These are phyloP conservation scores for Penicillium daleae DNA, from an alignment of 495 filamentous ascomycete genomes.

Conservation along the genomic window DNA sequence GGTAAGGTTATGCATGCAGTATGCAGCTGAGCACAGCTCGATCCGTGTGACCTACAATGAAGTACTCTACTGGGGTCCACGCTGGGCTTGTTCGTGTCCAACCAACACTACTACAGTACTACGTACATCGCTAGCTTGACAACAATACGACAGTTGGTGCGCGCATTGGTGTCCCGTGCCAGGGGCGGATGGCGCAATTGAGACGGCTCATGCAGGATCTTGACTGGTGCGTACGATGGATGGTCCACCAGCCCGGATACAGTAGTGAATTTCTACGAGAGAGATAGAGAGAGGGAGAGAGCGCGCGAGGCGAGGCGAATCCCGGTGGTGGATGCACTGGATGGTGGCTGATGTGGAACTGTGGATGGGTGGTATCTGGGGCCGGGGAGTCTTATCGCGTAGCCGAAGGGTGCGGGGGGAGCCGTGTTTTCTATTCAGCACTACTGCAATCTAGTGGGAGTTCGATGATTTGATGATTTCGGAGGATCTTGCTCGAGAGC, in stretches of 20 bases:
- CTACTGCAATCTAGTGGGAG: not conserved
- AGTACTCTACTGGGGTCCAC: not conserved
- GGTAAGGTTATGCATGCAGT: constrained; percentile 7
- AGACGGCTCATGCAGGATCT: not conserved
- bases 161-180: constrained; percentile 1
- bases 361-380: constrained; percentile 1
- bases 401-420: constrained; percentile 28
- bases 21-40: not conserved
- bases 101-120: not conserved
- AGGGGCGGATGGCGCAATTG: constrained; percentile 12
- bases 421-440: constrained; percentile 3
- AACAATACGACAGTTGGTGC: not conserved
- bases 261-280: not conserved
- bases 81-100: not conserved
- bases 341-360: not conserved
- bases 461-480: not conserved
- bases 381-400: constrained; percentile 19
- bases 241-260: not conserved
- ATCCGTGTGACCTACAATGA: not conserved
- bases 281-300: too few relatives aligned
- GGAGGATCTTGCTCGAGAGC: not conserved
- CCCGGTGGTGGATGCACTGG: not conserved
- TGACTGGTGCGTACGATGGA: not conserved
- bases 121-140: not conserved
- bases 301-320: not conserved